Conservation (phyloP, 1,139 yeast species). For the Debaryomyces nepalensis region DNA sequence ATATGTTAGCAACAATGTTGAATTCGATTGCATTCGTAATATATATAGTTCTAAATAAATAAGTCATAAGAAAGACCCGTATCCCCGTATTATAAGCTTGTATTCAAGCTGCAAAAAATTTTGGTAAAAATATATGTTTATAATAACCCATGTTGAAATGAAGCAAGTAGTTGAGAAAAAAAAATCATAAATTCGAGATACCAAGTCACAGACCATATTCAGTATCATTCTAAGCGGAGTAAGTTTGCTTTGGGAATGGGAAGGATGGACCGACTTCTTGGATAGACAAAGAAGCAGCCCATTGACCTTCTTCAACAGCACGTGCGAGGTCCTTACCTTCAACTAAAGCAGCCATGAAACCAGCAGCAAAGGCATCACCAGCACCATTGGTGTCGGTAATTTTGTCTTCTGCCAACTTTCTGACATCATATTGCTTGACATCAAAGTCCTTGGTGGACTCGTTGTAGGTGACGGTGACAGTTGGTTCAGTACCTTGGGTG, state of each 20-base stretch:
- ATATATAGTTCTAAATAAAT: constrained; percentile 10
- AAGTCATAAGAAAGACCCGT: constrained; percentile 9
- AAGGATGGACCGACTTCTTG: constrained; percentile 94
- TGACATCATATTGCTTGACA: constrained; percentile 66
- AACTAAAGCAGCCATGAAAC: constrained; percentile 89
- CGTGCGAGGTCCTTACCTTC: constrained; percentile 66
- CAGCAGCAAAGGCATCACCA: constrained; percentile 99
- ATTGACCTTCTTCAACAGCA: constrained; percentile 86
- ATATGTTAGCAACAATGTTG: constrained; percentile 17
- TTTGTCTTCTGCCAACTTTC: constrained; percentile 64
- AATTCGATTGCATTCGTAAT: constrained; percentile 15
- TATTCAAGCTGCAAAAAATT: constrained; percentile 10
- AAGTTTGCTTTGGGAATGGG: constrained; percentile 79
- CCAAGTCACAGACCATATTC: constrained; percentile 7
- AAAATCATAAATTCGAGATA: constrained; percentile 5
- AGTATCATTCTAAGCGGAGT: constrained; percentile 32
- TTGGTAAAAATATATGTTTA: constrained; percentile 6
- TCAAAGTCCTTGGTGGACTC: constrained; percentile 49
- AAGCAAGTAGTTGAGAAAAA: constrained; percentile 12
- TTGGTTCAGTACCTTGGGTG: constrained; percentile 93
- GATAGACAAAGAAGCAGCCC: constrained; percentile 92
- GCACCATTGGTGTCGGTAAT: constrained; percentile 97
- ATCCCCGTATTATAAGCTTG: constrained; percentile 11
- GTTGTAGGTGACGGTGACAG: constrained; percentile 69
- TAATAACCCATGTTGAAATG: constrained; percentile 22